phyloP scores from a whole-genome alignment of 1,139 yeast species.

The Blastobotrys illinoisensis region DNA sequence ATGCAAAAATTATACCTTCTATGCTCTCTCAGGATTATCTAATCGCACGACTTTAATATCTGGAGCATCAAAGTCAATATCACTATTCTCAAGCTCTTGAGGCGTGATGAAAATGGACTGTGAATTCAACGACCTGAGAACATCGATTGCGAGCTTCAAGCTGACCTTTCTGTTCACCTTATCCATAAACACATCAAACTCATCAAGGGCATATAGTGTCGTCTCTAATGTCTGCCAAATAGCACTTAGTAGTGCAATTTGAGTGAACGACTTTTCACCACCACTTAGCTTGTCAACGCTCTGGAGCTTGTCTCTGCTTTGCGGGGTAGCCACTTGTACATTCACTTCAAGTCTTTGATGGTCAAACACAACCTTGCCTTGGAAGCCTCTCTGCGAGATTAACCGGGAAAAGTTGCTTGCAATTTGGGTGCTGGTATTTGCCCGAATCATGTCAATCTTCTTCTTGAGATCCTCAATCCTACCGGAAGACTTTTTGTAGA shows the following conservation, averaged over 20 bases:
- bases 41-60: constrained; percentile 71
- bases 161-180: constrained; percentile 82
- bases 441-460: neutral
- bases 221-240: constrained; percentile 94
- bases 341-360: constrained; percentile 39
- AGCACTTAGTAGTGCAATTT: constrained; percentile 77
- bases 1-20: neutral
- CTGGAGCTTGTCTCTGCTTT: constrained; percentile 58
- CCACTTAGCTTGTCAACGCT: constrained; percentile 86
- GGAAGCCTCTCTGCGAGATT: constrained; percentile 52
- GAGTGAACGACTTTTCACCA: constrained; percentile 94
- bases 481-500: neutral
- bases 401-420: constrained; percentile 7
- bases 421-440: constrained; percentile 1
- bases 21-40: constrained; percentile 42
- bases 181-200: constrained; percentile 98
- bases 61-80: constrained; percentile 53
- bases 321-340: constrained; percentile 25
- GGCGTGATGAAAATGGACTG: constrained; percentile 95
- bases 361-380: constrained; percentile 65
- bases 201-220: constrained; percentile 84
- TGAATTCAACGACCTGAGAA: constrained; percentile 55
- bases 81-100: constrained; percentile 67
- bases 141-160: constrained; percentile 64
- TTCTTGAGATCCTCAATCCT: neutral